Conservation (phyloP, 2,329 filamentous ascomycete genomes). For the Pyrenochaeta sp. region DNA sequence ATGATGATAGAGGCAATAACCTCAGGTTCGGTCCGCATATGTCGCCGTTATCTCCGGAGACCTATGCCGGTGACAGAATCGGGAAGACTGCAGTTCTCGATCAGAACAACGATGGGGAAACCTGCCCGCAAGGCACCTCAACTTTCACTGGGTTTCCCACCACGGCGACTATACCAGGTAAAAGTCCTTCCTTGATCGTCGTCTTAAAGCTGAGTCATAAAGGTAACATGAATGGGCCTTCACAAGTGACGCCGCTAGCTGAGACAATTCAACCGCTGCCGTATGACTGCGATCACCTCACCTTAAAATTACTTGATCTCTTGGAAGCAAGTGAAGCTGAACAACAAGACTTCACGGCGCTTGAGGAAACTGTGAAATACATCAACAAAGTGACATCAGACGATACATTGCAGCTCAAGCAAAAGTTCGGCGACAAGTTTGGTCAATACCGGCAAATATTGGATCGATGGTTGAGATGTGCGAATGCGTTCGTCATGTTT, state of each 20-base stretch:
- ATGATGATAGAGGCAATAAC: neutral
- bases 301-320: neutral
- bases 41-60: no score
- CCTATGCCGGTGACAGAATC: no score
- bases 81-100: no score
- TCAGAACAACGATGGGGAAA: neutral
- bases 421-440: neutral
- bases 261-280: neutral
- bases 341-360: neutral
- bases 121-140: neutral
- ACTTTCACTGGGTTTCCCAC: neutral
- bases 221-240: neutral
- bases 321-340: neutral
- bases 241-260: neutral
- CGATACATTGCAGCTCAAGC: neutral
- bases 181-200: neutral
- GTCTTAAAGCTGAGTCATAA: neutral
- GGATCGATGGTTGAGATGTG: conserved; percentile 2
- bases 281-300: neutral
- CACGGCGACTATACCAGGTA: neutral
- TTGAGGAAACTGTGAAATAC: neutral
- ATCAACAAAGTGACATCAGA: neutral
- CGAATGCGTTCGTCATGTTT: neutral
- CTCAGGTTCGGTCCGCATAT: neutral
- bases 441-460: neutral